These are phyloP conservation scores for Porphyra umbilicalis DNA, from an alignment of 31 red algal genomes.

Conservation along the genomic window DNA sequence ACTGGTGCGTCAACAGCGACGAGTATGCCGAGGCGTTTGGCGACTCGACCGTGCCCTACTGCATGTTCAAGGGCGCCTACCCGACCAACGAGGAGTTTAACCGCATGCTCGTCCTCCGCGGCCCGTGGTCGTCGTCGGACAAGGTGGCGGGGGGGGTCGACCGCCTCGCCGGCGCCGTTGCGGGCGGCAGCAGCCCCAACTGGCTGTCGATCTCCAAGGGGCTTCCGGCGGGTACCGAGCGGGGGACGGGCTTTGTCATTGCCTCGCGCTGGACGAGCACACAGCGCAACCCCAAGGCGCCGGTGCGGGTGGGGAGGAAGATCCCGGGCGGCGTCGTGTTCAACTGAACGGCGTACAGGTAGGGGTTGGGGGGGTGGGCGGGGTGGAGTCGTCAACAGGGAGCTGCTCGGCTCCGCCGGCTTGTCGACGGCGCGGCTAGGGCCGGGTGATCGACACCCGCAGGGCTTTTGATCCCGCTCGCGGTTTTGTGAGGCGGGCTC, in stretches of 20 bases:
- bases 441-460: too few species aligned
- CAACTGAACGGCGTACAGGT: not conserved
- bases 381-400: too few species aligned
- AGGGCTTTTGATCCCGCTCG: too few species aligned
- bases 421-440: too few species aligned
- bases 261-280: constrained; percentile 12
- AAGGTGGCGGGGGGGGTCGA: constrained; percentile 15
- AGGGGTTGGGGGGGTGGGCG: not conserved
- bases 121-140: constrained; percentile 20
- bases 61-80: constrained; percentile 32
- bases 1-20: constrained; percentile 42
- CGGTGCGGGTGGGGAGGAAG: constrained; percentile 43
- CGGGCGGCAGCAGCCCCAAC: constrained; percentile 15
- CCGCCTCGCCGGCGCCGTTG: not conserved
- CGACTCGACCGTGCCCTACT: constrained; percentile 49
- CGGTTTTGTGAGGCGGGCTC: too few species aligned
- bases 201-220: constrained; percentile 56
- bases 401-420: too few species aligned
- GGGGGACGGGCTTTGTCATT: constrained; percentile 40
- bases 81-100: constrained; percentile 54
- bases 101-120: constrained; percentile 30
- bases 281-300: constrained; percentile 35
- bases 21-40: constrained; percentile 47
- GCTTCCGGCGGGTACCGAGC: constrained; percentile 45
- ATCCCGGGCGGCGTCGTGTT: constrained; percentile 66